These are phyloP conservation scores for Globisporangium okanoganense DNA, from an alignment of 352 stramenopile genomes.

Conservation along the genomic window DNA sequence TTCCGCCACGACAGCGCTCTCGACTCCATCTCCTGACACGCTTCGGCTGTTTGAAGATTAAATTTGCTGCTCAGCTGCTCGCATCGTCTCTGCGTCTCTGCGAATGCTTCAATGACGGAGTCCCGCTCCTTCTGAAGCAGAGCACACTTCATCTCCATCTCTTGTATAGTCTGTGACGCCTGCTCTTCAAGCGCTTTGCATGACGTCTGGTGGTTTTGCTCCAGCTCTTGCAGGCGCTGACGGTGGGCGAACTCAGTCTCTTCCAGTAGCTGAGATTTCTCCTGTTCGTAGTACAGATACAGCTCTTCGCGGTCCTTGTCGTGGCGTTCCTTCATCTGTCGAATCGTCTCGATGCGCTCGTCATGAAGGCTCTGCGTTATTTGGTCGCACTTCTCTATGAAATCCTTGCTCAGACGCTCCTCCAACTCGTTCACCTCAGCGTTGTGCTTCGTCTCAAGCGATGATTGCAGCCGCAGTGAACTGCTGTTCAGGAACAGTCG, in stretches of 20 bases:
- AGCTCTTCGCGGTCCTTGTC: constrained; percentile 51
- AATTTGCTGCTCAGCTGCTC: constrained; percentile 5
- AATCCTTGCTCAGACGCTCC: constrained; percentile 37
- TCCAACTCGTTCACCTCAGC: constrained; percentile 32
- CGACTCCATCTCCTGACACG: background rate
- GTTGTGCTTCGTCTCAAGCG: constrained; percentile 14
- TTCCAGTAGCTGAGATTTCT: constrained; percentile 53
- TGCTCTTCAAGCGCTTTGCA: constrained; percentile 20
- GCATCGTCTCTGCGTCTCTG: constrained; percentile 4
- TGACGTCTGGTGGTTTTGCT: constrained; percentile 21
- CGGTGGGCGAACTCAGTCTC: constrained; percentile 29
- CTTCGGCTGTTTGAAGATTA: background rate
- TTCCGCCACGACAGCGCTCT: background rate
- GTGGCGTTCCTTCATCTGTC: constrained; percentile 36
- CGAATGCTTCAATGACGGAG: background rate
- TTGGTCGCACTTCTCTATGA: constrained; percentile 57
- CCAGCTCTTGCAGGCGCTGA: constrained; percentile 26
- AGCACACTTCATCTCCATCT: background rate
- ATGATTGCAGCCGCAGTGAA: background rate
- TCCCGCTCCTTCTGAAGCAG: constrained; percentile 2
- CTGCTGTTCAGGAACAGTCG: background rate
- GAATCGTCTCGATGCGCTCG: constrained; percentile 42
- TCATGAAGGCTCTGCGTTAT: constrained; percentile 47
- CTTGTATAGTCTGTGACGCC: background rate
- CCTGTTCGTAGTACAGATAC: constrained; percentile 47